Evolutionary conservation across 768 basidiomycete species (phyloP).

Genomic region (Leccinum sublutescens): DNA sequence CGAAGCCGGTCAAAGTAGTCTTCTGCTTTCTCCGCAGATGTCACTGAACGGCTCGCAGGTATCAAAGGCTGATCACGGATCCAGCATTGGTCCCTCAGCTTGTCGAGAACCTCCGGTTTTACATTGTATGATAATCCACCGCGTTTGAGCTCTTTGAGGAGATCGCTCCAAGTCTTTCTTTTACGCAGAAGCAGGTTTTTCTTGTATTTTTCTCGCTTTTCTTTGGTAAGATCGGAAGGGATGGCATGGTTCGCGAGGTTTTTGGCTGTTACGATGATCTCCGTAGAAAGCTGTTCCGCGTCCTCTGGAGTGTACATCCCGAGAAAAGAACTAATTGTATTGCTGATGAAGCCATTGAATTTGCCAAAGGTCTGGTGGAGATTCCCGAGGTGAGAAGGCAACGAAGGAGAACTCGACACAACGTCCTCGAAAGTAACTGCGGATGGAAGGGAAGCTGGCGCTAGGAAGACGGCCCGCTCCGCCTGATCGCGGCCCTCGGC

Average conservation of each 20-base stretch:
- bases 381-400: constrained; percentile 44
- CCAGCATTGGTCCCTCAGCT: constrained; percentile 56
- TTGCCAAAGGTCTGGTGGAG: constrained; percentile 49
- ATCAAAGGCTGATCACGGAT: constrained; percentile 60
- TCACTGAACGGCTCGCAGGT: constrained; percentile 20
- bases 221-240: constrained; percentile 41
- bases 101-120: constrained; percentile 64
- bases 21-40: constrained; percentile 47
- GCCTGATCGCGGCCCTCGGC: constrained; percentile 29
- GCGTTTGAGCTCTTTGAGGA: constrained; percentile 83
- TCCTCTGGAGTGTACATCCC: constrained; percentile 36
- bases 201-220: constrained; percentile 57
- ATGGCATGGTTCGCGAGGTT: constrained; percentile 50
- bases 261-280: constrained; percentile 62
- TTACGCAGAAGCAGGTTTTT: constrained; percentile 82
- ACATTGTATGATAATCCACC: constrained; percentile 71
- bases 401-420: neutral
- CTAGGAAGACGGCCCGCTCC: constrained; percentile 12
- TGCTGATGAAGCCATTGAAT: constrained; percentile 46
- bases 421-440: constrained; percentile 1
- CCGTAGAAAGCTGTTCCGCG: constrained; percentile 56
- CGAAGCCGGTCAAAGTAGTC: constrained; percentile 64
- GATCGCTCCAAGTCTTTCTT: constrained; percentile 85
- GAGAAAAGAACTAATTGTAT: constrained; percentile 44
- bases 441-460: neutral